Base-by-base conservation (phyloP, 176 grass and related monocot genomes). In the Musa beccarii region DNA sequence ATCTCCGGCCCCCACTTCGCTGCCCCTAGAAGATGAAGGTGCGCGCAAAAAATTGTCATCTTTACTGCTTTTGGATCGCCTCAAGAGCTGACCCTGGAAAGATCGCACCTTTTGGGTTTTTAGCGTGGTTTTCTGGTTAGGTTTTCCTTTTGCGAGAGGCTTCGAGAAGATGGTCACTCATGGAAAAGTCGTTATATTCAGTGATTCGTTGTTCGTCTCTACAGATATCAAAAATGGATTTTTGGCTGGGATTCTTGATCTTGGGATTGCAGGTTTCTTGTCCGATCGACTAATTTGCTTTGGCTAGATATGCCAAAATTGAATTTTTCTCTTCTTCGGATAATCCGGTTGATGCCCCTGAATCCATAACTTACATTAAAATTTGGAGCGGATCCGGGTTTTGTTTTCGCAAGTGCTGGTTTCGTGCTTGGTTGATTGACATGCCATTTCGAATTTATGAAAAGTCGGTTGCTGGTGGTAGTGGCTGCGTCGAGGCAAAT, bases 1-100 rank as follows among this genome's bases (percentile, higher is more conserved):
- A 51, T 49, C 68, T 1, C 3, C 43, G 24, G 49, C 65, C 24
- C 22, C 80, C 10, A 73, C 83, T 20, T 62, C 84, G 8, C 50
- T 77, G 29, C 50, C 25, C 73, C 81, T 79, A 72, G 84, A 92
- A 62, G 87, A 88, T 75, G 96, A 92, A 84, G 91, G 91, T 99
- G 19, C 14, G 63, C 49, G 56, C 8, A 63, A 15, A 16, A 9
- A 8, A 51, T 2, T 43, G 34, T 49, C 79, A 21, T 57, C 49
- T 57, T 50, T 68, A 29, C 75, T 9, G 19, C 5, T 51, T 62
- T 81, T 22, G 21, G 63, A 19, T 20, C 2, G 34, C 34, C 34
- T 43, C 34, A 43, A 43, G 34, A 43, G 34, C 34, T 43, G 34
- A 43, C 34, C 34, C 34, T 6, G 4, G 76, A 52, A 61, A 59